Conservation (phyloP, 192 early-diverging fungal genomes). For the Coemansia sp. region DNA sequence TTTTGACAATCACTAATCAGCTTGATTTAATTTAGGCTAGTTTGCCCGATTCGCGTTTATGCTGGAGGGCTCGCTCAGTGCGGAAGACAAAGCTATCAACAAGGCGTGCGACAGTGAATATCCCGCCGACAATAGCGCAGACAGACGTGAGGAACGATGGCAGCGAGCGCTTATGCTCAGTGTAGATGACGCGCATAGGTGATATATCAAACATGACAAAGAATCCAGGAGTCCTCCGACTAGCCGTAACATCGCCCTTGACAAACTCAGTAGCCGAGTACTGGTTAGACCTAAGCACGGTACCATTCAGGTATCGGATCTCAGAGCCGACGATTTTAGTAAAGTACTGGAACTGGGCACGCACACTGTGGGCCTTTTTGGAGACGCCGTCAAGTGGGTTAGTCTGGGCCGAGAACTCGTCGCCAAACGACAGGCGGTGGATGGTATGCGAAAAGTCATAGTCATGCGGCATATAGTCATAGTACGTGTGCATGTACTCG, state of each 20-base stretch:
- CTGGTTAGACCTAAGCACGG: conserved; percentile 84
- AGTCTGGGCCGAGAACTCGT: conserved; percentile 38
- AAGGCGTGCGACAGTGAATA: conserved; percentile 94
- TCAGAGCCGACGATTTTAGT: conserved; percentile 92
- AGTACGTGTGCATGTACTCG: conserved; percentile 38
- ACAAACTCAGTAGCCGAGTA: conserved; percentile 91
- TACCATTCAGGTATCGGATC: conserved; percentile 69
- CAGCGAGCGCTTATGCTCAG: conserved; percentile 79
- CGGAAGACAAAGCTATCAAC: conserved; percentile 86
- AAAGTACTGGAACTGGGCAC: conserved; percentile 88
- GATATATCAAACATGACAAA: conserved; percentile 96
- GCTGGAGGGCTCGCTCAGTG: conserved; percentile 76
- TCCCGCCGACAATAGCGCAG: conserved; percentile 92
- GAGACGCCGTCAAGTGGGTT: conserved; percentile 71
- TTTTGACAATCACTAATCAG: conserved; percentile 23
- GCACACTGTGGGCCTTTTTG: conserved; percentile 61
- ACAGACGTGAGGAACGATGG: conserved; percentile 87
- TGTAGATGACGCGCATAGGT: conserved; percentile 91
- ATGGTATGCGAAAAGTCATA: conserved; percentile 86
- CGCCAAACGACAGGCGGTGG: conserved; percentile 82
- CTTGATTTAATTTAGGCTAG: conserved; percentile 21
- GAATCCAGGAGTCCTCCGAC: conserved; percentile 62
- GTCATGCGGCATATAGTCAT: conserved; percentile 53
- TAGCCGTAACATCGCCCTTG: conserved; percentile 11
- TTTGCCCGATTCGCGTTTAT: conserved; percentile 85